These are phyloP conservation scores for Aspergillus niger DNA, from an alignment of 2,329 filamentous ascomycete genomes.

Conservation along the genomic window DNA sequence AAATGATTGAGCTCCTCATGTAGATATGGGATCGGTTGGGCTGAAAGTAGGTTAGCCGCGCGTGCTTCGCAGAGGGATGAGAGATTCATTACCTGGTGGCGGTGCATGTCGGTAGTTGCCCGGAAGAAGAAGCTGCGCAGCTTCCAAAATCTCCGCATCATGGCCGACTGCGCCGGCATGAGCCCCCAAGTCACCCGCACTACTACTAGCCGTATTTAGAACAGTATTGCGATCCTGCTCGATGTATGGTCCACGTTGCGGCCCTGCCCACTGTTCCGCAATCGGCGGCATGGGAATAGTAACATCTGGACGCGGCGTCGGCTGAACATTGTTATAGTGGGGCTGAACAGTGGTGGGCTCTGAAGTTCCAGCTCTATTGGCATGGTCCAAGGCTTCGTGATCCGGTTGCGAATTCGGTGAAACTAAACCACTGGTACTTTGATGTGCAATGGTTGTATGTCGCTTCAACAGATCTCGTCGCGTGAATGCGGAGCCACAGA, in stretches of 20 bases:
- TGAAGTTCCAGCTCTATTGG: conserved; percentile 17
- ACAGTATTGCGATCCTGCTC: conserved; percentile 25
- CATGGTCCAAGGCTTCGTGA: conserved; percentile 20
- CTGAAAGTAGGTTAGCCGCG: conserved; percentile 16
- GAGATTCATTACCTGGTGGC: conserved; percentile 7
- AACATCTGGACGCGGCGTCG: conserved; percentile 23
- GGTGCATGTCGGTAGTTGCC: conserved; percentile 30
- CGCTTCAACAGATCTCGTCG: conserved; percentile 39
- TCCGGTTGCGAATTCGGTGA: conserved; percentile 35
- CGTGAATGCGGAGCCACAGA: conserved; percentile 40
- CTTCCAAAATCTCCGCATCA: conserved; percentile 43
- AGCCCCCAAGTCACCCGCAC: conserved; percentile 15
- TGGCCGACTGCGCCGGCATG: conserved; percentile 29
- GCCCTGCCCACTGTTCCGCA: conserved; percentile 32
- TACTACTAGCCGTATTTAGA: conserved; percentile 19
- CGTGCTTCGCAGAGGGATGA: not conserved
- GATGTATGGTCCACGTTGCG: conserved; percentile 30
- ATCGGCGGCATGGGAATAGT: conserved; percentile 25
- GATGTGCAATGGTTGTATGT: conserved; percentile 37
- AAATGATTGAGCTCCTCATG: conserved; percentile 39
- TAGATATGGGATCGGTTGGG: conserved; percentile 32
- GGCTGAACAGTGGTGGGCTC: conserved; percentile 23
- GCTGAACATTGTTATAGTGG: conserved; percentile 9
- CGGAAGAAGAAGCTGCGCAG: conserved; percentile 37
- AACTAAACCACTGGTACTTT: conserved; percentile 27